Evolutionary conservation across 1,284 basidiomycete species (phyloP).

Genomic region (Trichosporon faecale): DNA sequence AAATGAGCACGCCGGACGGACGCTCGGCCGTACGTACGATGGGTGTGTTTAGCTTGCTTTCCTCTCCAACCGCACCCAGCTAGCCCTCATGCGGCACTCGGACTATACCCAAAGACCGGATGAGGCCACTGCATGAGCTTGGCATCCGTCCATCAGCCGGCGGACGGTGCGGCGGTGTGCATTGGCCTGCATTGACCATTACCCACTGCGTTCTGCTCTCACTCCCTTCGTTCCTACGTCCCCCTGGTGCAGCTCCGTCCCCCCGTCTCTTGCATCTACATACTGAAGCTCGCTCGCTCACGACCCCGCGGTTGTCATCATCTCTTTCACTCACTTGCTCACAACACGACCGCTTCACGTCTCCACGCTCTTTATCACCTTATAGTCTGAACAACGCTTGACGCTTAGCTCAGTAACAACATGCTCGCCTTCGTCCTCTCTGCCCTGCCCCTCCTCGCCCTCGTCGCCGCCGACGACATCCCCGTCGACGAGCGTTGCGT

Average conservation of each 20-base stretch:
- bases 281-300: background rate
- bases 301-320: background rate
- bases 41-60: background rate
- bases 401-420: background rate
- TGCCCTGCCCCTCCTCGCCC: background rate
- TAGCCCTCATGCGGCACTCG: background rate
- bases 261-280: background rate
- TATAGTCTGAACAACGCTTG: background rate
- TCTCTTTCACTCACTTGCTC: background rate
- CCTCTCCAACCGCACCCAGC: background rate
- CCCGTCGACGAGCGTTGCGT: slow-evolving; percentile 36
- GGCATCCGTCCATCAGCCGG: background rate
- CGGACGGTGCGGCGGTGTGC: background rate
- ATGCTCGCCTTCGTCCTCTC: background rate
- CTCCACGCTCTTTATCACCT: background rate
- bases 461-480: background rate
- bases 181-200: background rate
- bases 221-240: background rate
- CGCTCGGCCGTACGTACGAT: background rate
- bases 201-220: background rate
- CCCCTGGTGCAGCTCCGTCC: background rate
- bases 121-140: background rate
- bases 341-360: background rate
- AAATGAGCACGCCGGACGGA: background rate
- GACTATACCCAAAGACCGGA: background rate